Evolutionary conservation across 371 early-diverging fungal genomes (phyloP).

Genomic region (Rhizopus arrhizus): DNA sequence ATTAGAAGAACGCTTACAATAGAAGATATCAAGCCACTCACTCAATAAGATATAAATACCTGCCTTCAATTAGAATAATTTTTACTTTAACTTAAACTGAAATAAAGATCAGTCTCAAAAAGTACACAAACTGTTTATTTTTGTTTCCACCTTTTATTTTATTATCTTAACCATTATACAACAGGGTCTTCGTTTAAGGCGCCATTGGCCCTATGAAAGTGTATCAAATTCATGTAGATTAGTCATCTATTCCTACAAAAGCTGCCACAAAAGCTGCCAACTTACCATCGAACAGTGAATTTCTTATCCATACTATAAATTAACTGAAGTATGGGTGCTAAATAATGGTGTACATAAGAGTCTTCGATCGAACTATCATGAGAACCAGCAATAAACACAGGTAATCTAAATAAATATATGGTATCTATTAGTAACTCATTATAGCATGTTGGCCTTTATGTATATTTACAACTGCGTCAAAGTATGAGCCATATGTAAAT

Average conservation of each 20-base stretch:
- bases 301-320: constrained; percentile 4
- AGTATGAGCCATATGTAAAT: constrained; percentile 24
- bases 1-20: too few relatives aligned
- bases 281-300: constrained; percentile 13
- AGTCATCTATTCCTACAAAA: constrained; percentile 15
- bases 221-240: constrained; percentile 16
- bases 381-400: constrained; percentile 21
- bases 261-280: constrained; percentile 15
- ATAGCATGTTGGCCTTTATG: constrained; percentile 21
- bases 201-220: constrained; percentile 21
- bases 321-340: constrained; percentile 11
- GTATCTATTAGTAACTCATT: constrained; percentile 19
- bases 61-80: too few relatives aligned
- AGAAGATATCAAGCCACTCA: too few relatives aligned
- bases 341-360: constrained; percentile 21
- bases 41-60: too few relatives aligned
- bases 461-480: constrained; percentile 24
- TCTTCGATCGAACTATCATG: constrained; percentile 19
- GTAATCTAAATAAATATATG: constrained; percentile 22
- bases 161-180: too few relatives aligned
- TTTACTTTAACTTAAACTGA: too few relatives aligned
- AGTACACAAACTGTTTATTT: too few relatives aligned
- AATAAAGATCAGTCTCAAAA: too few relatives aligned
- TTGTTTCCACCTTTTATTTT: too few relatives aligned
- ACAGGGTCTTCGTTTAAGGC: constrained; percentile 13